Conservation (phyloP, 164 flowering plant species). For the Aristolochia contorta region DNA sequence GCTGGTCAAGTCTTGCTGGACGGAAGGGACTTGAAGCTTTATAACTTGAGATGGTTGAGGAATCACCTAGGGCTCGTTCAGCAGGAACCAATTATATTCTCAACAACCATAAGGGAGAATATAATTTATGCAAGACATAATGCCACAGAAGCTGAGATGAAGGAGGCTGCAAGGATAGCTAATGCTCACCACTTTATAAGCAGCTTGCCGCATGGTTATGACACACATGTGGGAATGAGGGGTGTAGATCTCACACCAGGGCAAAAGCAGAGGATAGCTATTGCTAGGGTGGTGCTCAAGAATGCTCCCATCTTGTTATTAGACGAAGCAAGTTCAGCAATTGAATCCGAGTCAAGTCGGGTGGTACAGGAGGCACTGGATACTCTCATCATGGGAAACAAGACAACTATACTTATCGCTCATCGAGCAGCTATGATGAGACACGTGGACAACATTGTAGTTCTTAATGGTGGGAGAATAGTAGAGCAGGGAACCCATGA, state of each 20-base stretch:
- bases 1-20: slow-evolving; percentile 83
- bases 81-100: slow-evolving; percentile 92
- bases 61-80: slow-evolving; percentile 86
- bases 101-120: slow-evolving; percentile 89
- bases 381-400: slow-evolving; percentile 93
- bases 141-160: slow-evolving; percentile 93
- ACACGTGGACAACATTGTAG: slow-evolving; percentile 97
- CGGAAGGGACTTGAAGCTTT: slow-evolving; percentile 73
- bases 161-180: slow-evolving; percentile 97
- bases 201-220: slow-evolving; percentile 94
- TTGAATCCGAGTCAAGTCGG: slow-evolving; percentile 96
- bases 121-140: slow-evolving; percentile 95
- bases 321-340: slow-evolving; percentile 93
- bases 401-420: slow-evolving; percentile 88
- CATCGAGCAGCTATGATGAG: slow-evolving; percentile 97
- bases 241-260: slow-evolving; percentile 95
- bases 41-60: slow-evolving; percentile 89
- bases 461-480: slow-evolving; percentile 85
- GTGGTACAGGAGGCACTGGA: slow-evolving; percentile 98
- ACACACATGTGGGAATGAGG: slow-evolving; percentile 95
- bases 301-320: slow-evolving; percentile 87
- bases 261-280: slow-evolving; percentile 95
- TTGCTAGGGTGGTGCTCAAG: slow-evolving; percentile 90
- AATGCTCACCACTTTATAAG: slow-evolving; percentile 98
- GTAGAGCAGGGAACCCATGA: slow-evolving; percentile 96